These are phyloP conservation scores for Digitaria exilis DNA, from an alignment of 202 grass and related monocot species.

Conservation along the genomic window DNA sequence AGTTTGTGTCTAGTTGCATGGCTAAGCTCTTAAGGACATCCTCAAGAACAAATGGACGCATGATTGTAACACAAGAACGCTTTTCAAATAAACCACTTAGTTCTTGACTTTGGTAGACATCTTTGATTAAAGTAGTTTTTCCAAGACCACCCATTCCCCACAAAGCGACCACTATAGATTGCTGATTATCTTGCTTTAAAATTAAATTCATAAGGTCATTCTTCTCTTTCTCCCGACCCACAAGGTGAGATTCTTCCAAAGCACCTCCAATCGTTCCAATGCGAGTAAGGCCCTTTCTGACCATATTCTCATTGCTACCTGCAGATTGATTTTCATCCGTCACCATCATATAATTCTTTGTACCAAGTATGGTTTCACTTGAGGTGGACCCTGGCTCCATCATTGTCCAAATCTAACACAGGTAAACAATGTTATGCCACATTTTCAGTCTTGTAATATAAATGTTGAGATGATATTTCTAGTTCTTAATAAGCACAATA, in stretches of 20 bases:
- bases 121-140: conserved; percentile 5
- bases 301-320: background rate
- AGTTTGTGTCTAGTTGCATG: background rate
- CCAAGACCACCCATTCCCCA: conserved; percentile 37
- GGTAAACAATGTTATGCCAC: too few relatives aligned
- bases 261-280: background rate
- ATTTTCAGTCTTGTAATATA: too few relatives aligned
- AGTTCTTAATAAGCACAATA: too few relatives aligned
- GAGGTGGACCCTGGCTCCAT: background rate
- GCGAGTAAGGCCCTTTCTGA: background rate
- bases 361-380: background rate
- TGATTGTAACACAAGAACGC: background rate
- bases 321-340: background rate
- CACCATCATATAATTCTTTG: background rate
- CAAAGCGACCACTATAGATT: background rate
- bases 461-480: too few relatives aligned
- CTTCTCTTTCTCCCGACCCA: background rate
- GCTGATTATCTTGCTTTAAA: background rate
- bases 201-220: background rate
- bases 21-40: background rate
- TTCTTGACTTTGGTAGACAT: background rate
- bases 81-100: background rate
- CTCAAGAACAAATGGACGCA: background rate
- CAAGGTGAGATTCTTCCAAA: background rate
- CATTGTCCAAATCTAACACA: background rate